Percentiles rank a stretch among this genome's conserved stretches.
phyloP scores from a whole-genome alignment of 2,329 filamentous ascomycete genomes.

The Pseudogymnoascus pannorum region DNA sequence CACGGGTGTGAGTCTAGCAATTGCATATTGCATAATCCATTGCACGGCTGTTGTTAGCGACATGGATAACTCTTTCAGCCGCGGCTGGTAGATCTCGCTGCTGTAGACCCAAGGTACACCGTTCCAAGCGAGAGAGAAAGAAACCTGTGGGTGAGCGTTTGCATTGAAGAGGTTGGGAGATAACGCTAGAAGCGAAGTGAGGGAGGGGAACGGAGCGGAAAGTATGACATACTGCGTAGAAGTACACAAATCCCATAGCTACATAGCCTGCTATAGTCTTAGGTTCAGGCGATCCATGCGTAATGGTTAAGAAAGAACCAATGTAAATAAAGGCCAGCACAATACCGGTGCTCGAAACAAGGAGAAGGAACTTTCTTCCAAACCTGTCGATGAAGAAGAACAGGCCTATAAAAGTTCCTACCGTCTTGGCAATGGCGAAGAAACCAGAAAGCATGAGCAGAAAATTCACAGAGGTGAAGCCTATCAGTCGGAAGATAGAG shows the following conservation, averaged over 20 bases:
- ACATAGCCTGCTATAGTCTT: constrained; percentile 18
- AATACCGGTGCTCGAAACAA: constrained; percentile 11
- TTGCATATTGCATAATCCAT: constrained; percentile 18
- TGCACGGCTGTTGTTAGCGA: constrained; percentile 18
- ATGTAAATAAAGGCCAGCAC: constrained; percentile 21
- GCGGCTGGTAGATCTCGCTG: constrained; percentile 23
- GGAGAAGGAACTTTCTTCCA: constrained; percentile 6
- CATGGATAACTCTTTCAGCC: constrained; percentile 21
- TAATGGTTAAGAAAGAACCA: constrained; percentile 21
- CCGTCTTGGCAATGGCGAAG: constrained; percentile 3
- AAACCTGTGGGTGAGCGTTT: constrained; percentile 15
- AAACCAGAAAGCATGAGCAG: constrained; percentile 20
- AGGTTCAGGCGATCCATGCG: constrained; percentile 12
- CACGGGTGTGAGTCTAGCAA: constrained; percentile 18
- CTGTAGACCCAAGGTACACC: constrained; percentile 25
- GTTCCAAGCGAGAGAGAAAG: constrained; percentile 25
- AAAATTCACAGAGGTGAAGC: constrained; percentile 19
- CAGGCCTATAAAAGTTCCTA: neutral
- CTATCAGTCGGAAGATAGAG: constrained; percentile 21
- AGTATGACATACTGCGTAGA: constrained; percentile 19
- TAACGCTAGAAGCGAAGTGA: neutral
- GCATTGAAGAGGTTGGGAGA: neutral
- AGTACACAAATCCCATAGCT: constrained; percentile 21
- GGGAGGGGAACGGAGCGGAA: neutral
- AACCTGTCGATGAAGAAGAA: constrained; percentile 6